Base-by-base conservation (phyloP, 2,329 filamentous ascomycete species). In the Dactylellina haptotyla region DNA sequence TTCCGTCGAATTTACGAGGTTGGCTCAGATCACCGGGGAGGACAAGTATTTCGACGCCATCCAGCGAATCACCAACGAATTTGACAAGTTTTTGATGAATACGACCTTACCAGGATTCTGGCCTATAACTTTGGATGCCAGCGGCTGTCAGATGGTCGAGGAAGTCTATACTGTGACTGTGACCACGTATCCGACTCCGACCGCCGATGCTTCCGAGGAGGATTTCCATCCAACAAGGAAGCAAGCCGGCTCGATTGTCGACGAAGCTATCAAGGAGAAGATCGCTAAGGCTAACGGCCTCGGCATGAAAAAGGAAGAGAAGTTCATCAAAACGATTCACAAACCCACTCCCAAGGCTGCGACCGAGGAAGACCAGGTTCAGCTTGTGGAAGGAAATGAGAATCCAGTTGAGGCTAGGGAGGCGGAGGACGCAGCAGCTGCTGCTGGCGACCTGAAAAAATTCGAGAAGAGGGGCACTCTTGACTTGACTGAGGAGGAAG, bases 21-120 rank as follows among this genome's bases (percentile, higher is more conserved):
- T 97, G 46, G 91, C 93, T 6, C 93, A 97, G 80, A 83, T 97
- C 75, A 97, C 93, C 0, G 87, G 88, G 66, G 84, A 94, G 71
- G 82, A 89, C 76, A 93, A 89, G 79, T 97, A 96, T 81, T 97
- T 96, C 79, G 93, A 97, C 81, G 93, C 92, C 14, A 85, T 97
- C 73, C 91, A 92, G 53, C 89, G 93, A 71, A 91, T 97, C 77
- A 96, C 92, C 16, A 84, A 96, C 79, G 89, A 89, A 5, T 84
- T 97, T 25, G 87, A 93, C 75, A 86, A 89, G 57, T 87, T 89
- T 82, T 92, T 97, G 81, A 86, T 88, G 77, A 80, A 83, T 3
- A 93, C 90, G 0, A 84, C 84, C 2, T 82, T 97, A 5, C 87
- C 90, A 1, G 93, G 93, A 1, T 86, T 97, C 78, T 97, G 94